Percentiles rank a stretch among this genome's conserved stretches.
Evolutionary conservation across 768 basidiomycete species (phyloP).

Genomic region (Lenzites betulinus): DNA sequence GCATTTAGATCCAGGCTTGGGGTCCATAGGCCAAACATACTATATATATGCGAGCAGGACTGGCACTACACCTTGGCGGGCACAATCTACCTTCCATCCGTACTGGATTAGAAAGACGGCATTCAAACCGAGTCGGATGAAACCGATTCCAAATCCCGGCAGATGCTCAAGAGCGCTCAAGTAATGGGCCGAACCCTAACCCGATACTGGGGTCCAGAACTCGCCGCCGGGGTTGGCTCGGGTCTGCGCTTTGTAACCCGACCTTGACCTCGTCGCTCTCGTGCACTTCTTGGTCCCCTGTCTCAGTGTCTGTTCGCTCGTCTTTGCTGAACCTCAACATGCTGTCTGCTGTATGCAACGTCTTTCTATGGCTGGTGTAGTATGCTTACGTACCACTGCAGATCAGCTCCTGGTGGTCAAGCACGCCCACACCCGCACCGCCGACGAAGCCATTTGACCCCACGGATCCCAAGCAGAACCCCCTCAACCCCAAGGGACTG

Average conservation of each 20-base stretch:
- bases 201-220: neutral
- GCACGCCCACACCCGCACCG: conserved; percentile 23
- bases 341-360: neutral
- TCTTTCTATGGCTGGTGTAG: neutral
- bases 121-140: no score
- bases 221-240: neutral
- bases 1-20: no score
- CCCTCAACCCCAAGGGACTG: conserved; percentile 89
- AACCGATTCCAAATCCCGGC: no score
- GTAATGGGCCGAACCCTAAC: neutral
- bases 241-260: neutral
- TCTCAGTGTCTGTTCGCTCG: neutral
- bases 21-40: no score
- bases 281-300: neutral
- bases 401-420: conserved; percentile 31
- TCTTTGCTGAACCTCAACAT: neutral
- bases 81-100: no score
- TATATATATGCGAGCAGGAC: no score
- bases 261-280: neutral
- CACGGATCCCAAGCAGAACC: conserved; percentile 79
- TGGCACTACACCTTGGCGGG: no score
- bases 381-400: neutral
- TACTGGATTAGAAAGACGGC: no score
- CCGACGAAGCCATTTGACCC: conserved; percentile 52
- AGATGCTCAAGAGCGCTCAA: no score